phyloP scores from a whole-genome alignment of 768 basidiomycete species.

The Dioszegia crocea region DNA sequence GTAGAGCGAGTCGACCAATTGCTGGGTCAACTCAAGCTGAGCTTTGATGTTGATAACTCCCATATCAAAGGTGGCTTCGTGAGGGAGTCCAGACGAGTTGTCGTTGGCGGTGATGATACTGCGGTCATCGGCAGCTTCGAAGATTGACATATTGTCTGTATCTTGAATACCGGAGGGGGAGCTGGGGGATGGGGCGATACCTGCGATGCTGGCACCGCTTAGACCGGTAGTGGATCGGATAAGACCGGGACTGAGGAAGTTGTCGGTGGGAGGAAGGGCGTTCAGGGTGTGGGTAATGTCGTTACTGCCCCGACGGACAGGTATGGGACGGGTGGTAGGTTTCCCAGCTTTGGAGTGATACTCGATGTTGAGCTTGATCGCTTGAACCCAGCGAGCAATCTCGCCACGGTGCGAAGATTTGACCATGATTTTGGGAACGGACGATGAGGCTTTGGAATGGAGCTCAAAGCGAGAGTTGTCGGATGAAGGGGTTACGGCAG shows the following conservation, averaged over 20 bases:
- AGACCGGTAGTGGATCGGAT: conserved; percentile 27
- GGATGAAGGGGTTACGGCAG: conserved; percentile 56
- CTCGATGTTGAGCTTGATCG: conserved; percentile 68
- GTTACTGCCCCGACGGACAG: conserved; percentile 14
- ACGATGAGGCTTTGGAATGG: conserved; percentile 52
- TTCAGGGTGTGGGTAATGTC: conserved; percentile 5
- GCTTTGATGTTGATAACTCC: conserved; percentile 51
- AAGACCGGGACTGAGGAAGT: conserved; percentile 32
- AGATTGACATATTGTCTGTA: conserved; percentile 27
- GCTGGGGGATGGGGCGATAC: background rate
- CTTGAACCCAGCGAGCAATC: conserved; percentile 78
- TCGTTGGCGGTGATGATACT: conserved; percentile 19
- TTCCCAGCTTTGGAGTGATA: conserved; percentile 55
- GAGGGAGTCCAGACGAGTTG: conserved; percentile 23
- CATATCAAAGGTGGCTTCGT: conserved; percentile 41
- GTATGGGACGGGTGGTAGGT: background rate
- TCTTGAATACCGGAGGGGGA: conserved; percentile 15
- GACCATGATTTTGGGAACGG: conserved; percentile 47
- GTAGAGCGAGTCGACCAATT: conserved; percentile 58
- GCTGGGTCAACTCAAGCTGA: conserved; percentile 71
- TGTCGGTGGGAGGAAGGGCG: conserved; percentile 27
- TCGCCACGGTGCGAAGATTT: conserved; percentile 74
- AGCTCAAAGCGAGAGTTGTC: conserved; percentile 73
- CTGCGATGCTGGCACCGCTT: conserved; percentile 21
- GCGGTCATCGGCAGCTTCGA: conserved; percentile 31